phyloP scores from a whole-genome alignment of 2,329 filamentous ascomycete species.

The Davidsoniella neocaledoniae region DNA sequence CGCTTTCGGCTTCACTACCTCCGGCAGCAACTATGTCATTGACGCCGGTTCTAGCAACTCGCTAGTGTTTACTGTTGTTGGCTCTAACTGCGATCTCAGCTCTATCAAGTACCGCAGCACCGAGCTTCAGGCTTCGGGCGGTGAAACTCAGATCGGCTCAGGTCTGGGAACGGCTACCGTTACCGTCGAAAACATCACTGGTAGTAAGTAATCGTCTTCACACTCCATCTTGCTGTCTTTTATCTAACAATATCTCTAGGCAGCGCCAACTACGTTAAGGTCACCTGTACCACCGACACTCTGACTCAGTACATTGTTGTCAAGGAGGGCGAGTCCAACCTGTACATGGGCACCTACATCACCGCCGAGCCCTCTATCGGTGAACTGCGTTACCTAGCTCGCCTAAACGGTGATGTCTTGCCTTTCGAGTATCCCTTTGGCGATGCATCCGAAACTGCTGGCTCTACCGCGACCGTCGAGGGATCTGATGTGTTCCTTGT shows the following conservation, averaged over 20 bases:
- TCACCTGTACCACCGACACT: slow-evolving; percentile 42
- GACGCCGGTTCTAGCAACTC: slow-evolving; percentile 32
- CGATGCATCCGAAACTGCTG: slow-evolving; percentile 36
- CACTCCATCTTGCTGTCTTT: not conserved
- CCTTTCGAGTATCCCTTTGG: slow-evolving; percentile 37
- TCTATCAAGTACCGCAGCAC: slow-evolving; percentile 42
- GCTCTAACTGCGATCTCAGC: slow-evolving; percentile 43
- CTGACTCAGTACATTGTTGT: slow-evolving; percentile 49
- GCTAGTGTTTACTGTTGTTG: slow-evolving; percentile 33
- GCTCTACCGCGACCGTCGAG: slow-evolving; percentile 35
- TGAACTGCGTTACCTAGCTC: slow-evolving; percentile 48
- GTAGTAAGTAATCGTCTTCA: slow-evolving; percentile 4
- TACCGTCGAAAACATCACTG: slow-evolving; percentile 24
- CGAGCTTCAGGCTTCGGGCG: slow-evolving; percentile 38
- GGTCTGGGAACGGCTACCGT: slow-evolving; percentile 43
- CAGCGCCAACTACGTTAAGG: slow-evolving; percentile 34
- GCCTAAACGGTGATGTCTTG: slow-evolving; percentile 33
- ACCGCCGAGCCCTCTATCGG: slow-evolving; percentile 37
- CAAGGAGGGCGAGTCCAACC: slow-evolving; percentile 39
- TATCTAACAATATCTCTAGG: slow-evolving; percentile 12
- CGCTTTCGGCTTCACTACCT: slow-evolving; percentile 27
- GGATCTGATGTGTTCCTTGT: slow-evolving; percentile 43
- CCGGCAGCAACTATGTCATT: slow-evolving; percentile 26
- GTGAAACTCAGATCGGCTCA: slow-evolving; percentile 39
- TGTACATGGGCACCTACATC: slow-evolving; percentile 47